Evolutionary conservation across 169 alveolate genomes (phyloP), one percentile per base, ranked within the genome.

Genomic region (Babesia sp.): DNA sequence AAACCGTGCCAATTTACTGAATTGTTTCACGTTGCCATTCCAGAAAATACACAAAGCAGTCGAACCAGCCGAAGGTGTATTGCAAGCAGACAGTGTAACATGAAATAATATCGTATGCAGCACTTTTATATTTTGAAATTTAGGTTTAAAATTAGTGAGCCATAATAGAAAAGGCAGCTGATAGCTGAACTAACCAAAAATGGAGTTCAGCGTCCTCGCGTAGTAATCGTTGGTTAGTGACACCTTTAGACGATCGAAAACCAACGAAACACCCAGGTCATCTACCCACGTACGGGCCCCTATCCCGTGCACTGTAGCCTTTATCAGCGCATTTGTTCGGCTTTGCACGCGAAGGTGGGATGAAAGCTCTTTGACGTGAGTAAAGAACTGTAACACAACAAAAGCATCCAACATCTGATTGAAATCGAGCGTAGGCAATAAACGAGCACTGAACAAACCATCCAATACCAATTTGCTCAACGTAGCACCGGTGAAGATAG

Each of bases 401-500:
- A 68, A 61, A 0, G 83, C 86, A n/a, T 78, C 86, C 46, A 58
- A 14, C 22, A 42, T 36, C 37, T 41, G 45, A 37, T 70, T 42
- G 59, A 45, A 46, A 44, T 69, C 76, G 1, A 78, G 46, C 33
- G 55, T 14, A 37, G 86, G 86, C 29, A 78, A 20, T 24, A 78
- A 31, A 9, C 46, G 58, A 26, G 41, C 46, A 26, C 67, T 9
- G 66, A 78, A 78, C 36, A 78, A 18, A 12, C n/a, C 44, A 44
- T 56, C 73, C 20, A 78, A 58, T 12, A 54, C 69, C 16, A 67
- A 22, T 1, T 67, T 78, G 55, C 71, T n/a, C 26, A 78, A 75
- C 0, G 80, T 78, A 12, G 34, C 45, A 7, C 46, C 59, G 6
- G 86, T 61, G 58, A 78, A 64, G 18, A 78, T 26, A 12, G 20